A percentile compares a stretch with the other conserved stretches of the same genome.
phyloP scores from a whole-genome alignment of 2,329 filamentous ascomycete species.

The Ceratocystiopsis brevicomis region DNA sequence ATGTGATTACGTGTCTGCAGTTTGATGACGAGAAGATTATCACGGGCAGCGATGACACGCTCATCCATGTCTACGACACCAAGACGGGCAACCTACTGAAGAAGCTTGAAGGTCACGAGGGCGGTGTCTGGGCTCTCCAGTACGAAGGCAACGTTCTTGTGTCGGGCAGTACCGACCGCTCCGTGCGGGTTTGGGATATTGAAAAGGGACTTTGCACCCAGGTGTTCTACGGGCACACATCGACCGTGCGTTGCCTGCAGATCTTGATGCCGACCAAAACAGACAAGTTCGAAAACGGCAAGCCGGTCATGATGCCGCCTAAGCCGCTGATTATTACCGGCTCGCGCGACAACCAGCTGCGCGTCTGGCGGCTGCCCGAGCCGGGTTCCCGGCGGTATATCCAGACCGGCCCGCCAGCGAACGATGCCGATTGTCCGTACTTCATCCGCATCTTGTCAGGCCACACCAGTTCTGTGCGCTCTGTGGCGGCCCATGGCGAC shows the following conservation, averaged over 20 bases:
- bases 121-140: conserved; percentile 91
- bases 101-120: conserved; percentile 81
- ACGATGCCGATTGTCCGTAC: conserved; percentile 72
- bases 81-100: conserved; percentile 74
- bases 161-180: conserved; percentile 87
- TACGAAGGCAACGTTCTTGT: conserved; percentile 91
- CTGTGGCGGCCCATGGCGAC: conserved; percentile 86
- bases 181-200: conserved; percentile 99
- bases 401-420: conserved; percentile 56
- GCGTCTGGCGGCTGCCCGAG: conserved; percentile 85
- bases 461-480: conserved; percentile 83
- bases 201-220: conserved; percentile 83
- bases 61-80: conserved; percentile 96
- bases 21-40: conserved; percentile 97
- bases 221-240: conserved; percentile 93
- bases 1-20: conserved; percentile 93
- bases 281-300: conserved; percentile 51
- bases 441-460: conserved; percentile 76
- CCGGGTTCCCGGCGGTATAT: conserved; percentile 59
- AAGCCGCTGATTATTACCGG: conserved; percentile 94
- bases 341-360: conserved; percentile 79
- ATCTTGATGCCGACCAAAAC: conserved; percentile 77
- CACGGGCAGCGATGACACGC: conserved; percentile 90
- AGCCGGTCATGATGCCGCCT: conserved; percentile 72
- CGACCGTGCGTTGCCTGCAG: conserved; percentile 86